Conservation (phyloP, 495 filamentous ascomycete genomes). For the Penicillium malachiteum region DNA sequence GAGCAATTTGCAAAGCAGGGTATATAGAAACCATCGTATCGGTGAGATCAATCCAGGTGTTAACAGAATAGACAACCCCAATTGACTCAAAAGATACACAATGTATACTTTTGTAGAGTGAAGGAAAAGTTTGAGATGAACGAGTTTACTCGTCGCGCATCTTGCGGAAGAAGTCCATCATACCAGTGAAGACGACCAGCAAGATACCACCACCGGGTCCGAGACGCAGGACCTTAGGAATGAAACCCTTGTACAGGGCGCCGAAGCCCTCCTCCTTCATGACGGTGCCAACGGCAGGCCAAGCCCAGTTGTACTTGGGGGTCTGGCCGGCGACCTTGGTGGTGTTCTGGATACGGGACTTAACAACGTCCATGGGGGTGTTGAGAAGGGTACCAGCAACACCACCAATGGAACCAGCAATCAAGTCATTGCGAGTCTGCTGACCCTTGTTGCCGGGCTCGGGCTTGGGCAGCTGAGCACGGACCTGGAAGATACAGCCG, state of each 20-base stretch:
- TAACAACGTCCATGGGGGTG: constrained; percentile 97
- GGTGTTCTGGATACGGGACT: constrained; percentile 94
- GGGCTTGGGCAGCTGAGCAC: constrained; percentile 72
- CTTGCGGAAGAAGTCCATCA: constrained; percentile 86
- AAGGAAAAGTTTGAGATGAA: not conserved
- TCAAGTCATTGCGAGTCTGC: constrained; percentile 80
- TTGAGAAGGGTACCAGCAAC: constrained; percentile 92
- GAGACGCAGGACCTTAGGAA: constrained; percentile 89
- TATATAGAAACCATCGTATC: constrained; percentile 10
- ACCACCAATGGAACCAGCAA: constrained; percentile 84
- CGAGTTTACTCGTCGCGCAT: constrained; percentile 38
- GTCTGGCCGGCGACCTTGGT: constrained; percentile 72
- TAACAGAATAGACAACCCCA: not conserved
- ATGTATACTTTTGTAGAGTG: constrained; percentile 1
- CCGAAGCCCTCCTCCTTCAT: constrained; percentile 90
- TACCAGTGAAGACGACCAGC: constrained; percentile 85
- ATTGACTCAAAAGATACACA: not conserved
- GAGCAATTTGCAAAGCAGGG: constrained; percentile 5
- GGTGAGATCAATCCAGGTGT: not conserved
- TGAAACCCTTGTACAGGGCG: constrained; percentile 95
- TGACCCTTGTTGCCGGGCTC: constrained; percentile 68
- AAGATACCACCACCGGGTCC: constrained; percentile 90
- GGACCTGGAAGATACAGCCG: constrained; percentile 95
- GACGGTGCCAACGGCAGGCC: constrained; percentile 77
- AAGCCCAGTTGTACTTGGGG: constrained; percentile 98